A percentile compares a stretch with the other conserved stretches of the same genome.
phyloP scores from a whole-genome alignment of 768 basidiomycete species.

The Leucosporidium creatinivorum region DNA sequence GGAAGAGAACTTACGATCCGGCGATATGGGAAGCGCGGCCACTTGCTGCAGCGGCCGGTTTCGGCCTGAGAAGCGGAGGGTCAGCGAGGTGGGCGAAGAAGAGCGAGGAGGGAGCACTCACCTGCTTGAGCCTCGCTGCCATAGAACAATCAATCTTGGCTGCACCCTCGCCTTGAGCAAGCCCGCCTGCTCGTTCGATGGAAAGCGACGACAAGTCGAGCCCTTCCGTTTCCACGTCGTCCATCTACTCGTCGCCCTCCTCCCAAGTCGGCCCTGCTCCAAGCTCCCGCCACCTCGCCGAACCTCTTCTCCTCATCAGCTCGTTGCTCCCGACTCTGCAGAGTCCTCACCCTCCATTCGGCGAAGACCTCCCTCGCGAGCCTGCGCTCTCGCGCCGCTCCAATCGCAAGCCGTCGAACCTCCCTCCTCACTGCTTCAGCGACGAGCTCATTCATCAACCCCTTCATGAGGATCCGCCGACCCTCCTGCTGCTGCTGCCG shows the following conservation, averaged over 20 bases:
- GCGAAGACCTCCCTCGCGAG: neutral
- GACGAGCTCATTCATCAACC: no score
- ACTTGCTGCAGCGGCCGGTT: conserved; percentile 45
- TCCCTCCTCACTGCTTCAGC: no score
- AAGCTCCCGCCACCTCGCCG: conserved; percentile 15
- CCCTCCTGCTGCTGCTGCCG: no score
- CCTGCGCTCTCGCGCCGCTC: neutral
- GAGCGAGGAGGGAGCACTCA: conserved; percentile 39
- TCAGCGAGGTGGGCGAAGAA: conserved; percentile 34
- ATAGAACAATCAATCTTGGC: conserved; percentile 56
- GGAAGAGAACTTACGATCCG: neutral
- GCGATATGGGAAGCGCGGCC: neutral
- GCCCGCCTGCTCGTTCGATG: neutral
- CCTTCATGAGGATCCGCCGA: no score
- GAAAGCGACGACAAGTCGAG: neutral
- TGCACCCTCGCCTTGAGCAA: neutral
- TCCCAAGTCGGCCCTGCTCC: conserved; percentile 8
- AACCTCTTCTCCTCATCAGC: conserved; percentile 4
- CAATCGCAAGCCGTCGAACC: neutral
- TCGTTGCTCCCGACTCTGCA: neutral
- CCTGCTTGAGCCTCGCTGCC: neutral
- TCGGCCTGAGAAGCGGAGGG: conserved; percentile 52
- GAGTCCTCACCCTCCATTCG: conserved; percentile 5
- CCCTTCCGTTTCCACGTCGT: neutral
- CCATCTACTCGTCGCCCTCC: conserved; percentile 18